Percentiles rank a stretch among this genome's conserved stretches.
Evolutionary conservation across 345 rosid genomes (phyloP).

Genomic region (Carallia pectinifolia): DNA sequence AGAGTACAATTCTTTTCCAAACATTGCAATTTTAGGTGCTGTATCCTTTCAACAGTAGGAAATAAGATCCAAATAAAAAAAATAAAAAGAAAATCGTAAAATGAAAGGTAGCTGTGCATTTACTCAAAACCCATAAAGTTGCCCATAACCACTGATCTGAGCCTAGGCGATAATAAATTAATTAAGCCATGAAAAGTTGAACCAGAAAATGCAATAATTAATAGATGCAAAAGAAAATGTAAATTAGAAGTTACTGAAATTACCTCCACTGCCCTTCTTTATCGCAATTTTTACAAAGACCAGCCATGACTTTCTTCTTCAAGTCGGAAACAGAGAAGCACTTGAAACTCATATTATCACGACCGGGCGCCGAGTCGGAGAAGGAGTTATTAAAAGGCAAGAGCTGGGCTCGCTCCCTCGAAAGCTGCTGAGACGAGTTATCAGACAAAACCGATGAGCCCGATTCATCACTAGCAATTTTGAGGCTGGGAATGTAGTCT

Average conservation of each 20-base stretch:
- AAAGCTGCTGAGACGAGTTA: constrained; percentile 42
- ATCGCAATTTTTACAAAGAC: constrained; percentile 68
- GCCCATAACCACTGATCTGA: constrained; percentile 2
- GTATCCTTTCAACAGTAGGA: background rate
- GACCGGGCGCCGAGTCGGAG: constrained; percentile 32
- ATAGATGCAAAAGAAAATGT: background rate
- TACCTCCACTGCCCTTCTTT: constrained; percentile 96
- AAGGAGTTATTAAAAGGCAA: constrained; percentile 28
- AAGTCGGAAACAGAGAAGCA: constrained; percentile 78
- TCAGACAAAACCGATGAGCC: constrained; percentile 47
- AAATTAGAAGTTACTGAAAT: constrained; percentile 2
- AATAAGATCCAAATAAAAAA: background rate
- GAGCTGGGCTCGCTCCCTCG: constrained; percentile 54
- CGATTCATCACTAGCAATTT: constrained; percentile 54
- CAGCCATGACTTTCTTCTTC: constrained; percentile 88
- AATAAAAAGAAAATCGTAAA: background rate
- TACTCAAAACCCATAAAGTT: constrained; percentile 15
- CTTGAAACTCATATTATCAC: constrained; percentile 57
- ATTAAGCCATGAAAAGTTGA: constrained; percentile 15
- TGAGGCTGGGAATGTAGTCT: constrained; percentile 78
- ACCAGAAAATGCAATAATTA: constrained; percentile 2
- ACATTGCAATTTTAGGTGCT: too few relatives aligned
- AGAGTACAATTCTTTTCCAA: too few relatives aligned
- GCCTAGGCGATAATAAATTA: constrained; percentile 8
- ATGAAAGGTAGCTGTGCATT: constrained; percentile 10